Percentiles rank a stretch among this genome's conserved stretches.
These are phyloP conservation scores for Hanseniaspora lindneri DNA, from an alignment of 805 yeast genomes.

Conservation along the genomic window DNA sequence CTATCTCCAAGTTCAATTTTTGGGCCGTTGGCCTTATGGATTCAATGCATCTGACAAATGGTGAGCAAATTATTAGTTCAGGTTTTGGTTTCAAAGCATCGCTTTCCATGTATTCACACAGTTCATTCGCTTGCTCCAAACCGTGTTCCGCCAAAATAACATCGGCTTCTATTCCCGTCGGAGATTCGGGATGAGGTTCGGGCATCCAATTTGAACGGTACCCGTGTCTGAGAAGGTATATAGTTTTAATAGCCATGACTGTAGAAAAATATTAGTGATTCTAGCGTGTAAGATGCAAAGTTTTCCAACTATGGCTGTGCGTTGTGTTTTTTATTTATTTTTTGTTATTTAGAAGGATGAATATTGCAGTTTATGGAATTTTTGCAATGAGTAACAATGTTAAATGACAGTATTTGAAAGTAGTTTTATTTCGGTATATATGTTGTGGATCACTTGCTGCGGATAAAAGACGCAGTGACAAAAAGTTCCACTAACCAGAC, in stretches of 20 bases:
- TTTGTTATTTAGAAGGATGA: too few species aligned
- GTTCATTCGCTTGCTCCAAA: slow-evolving; percentile 69
- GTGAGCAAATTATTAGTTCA: slow-evolving; percentile 61
- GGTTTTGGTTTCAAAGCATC: slow-evolving; percentile 36
- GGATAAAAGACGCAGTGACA: too few species aligned
- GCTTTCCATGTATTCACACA: slow-evolving; percentile 49
- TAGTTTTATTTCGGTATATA: neutral
- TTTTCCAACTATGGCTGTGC: too few species aligned
- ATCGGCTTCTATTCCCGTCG: slow-evolving; percentile 85
- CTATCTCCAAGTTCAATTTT: slow-evolving; percentile 44
- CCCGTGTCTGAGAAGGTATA: slow-evolving; percentile 77
- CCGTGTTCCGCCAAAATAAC: slow-evolving; percentile 85
- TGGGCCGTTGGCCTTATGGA: slow-evolving; percentile 64
- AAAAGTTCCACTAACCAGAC: neutral
- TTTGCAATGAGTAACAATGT: too few species aligned
- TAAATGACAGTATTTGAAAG: too few species aligned
- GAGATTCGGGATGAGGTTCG: slow-evolving; percentile 61
- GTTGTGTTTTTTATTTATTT: too few species aligned
- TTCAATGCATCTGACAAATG: slow-evolving; percentile 81
- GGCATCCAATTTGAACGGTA: slow-evolving; percentile 76
- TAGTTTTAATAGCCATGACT: slow-evolving; percentile 41
- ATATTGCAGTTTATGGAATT: too few species aligned
- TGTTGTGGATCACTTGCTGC: too few species aligned
- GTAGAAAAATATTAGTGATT: neutral
- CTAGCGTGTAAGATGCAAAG: neutral